Base-by-base conservation (phyloP, 2,329 filamentous ascomycete species). In the Sporothrix inflata region DNA sequence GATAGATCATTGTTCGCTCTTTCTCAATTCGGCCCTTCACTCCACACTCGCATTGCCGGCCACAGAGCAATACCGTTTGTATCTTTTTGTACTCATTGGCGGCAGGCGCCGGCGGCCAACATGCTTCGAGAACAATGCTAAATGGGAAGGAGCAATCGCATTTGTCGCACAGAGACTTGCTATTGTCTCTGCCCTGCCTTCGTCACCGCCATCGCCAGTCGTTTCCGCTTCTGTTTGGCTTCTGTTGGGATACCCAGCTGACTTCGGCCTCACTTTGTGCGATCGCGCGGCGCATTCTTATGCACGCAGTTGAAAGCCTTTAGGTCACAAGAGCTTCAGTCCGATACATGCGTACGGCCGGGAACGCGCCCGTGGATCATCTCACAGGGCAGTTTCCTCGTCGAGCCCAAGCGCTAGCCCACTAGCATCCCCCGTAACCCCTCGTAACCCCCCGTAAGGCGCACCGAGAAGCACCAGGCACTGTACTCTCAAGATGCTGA, bases 81-180 rank as follows among this genome's bases (percentile, higher is more conserved):
- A 21, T 60, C 30, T 61, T 11, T 66, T 30, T 66, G 61, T 49
- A 19, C 40, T 12, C 40, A 47, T 24, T 47, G 61, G 40, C 61
- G 61, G 61, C 61, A 27, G 61, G 40, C 24, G 61, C 42, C 14
- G 16, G 24, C 24, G 21, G 14, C 21, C 40, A 66, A 49, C 61
- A 49, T 63, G 40, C 61, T 66, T 66, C 61, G 61, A 53, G 65
- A 53, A 68, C 65, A 68, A 68, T 68, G 47, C 65, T 40, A 66
- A 30, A 19, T 4, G 16, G 14, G 16, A 19, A 47, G 24, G 21
- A 47, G 42, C 42, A 66, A 47, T 47, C 6, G 42, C 14, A 66
- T 21, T 49, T 19, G 42, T 66, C 27, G 63, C 63, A 66, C 63
- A 12, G 63, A 49, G 16, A 12, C 63, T 66, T 49, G 42, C 63